Evolutionary conservation across 768 basidiomycete species (phyloP), one percentile per base, ranked within the genome.

Genomic region (Suillus placidus): DNA sequence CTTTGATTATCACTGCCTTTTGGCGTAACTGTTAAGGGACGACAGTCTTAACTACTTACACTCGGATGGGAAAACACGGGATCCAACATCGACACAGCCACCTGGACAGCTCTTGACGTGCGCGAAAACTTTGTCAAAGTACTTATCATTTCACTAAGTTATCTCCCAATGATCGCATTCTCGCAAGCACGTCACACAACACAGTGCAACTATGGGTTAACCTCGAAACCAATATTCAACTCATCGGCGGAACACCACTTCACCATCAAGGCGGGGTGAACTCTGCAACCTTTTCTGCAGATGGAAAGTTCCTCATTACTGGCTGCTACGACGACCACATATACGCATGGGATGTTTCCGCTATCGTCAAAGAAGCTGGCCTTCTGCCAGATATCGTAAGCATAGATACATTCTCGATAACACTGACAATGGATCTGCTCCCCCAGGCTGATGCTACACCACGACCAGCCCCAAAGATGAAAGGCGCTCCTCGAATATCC

Each of bases 291-390:
- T 52, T 52, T 52, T 52, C 51, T 18, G 16, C 8, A 30, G 52
- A 54, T 18, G 52, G 52, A 54, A 54, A 32, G 52, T 32, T 32
- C 8, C 18, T 54, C 3, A 0, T 16, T 3, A 30, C 30, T 32
- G 1, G 52, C 9, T 32, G 52, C 4, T 0, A 2, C 3, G 4
- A 18, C 4, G 2, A 0, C 9, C 2, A 52, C 26, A 8, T 54
- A 5, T 54, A 54, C 4, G 32, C 16, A 20, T 54, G 52, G 52
- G 30, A 54, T 18, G 8, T 54, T 30, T 32, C 52, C 8, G 30
- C 52, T 20, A 54, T 54, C 18, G 4, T 32, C 8, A 9, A 30
- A 8, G 4, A 32, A 52, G 16, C 16, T 52, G 30, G 3, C 51
- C 51, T 18, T 51, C 23, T 9, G 13, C 14, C 13, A 23, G 13